Conservation (phyloP, 148 eudicot genomes). For the Spergularia marina region DNA sequence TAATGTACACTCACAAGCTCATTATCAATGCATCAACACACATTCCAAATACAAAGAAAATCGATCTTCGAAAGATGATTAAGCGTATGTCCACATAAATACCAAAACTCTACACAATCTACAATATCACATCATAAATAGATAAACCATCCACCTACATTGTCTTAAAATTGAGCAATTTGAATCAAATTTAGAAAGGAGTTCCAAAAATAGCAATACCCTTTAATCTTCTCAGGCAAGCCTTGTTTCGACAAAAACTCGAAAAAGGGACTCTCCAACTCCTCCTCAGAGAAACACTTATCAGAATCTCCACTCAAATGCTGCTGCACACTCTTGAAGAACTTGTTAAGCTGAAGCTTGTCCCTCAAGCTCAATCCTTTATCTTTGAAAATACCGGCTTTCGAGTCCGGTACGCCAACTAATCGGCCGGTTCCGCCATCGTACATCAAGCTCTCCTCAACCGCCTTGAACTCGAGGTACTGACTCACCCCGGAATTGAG, state of each 20-base stretch:
- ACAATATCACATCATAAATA: not conserved
- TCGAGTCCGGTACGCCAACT: slow-evolving; percentile 66
- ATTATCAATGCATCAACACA: not conserved
- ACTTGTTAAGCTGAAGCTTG: slow-evolving; percentile 56
- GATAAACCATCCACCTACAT: not conserved
- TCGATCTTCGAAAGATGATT: not conserved
- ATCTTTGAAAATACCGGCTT: slow-evolving; percentile 63
- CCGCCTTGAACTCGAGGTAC: slow-evolving; percentile 69
- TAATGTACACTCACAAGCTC: not conserved
- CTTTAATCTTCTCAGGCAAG: slow-evolving; percentile 57
- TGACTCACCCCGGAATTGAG: slow-evolving; percentile 54
- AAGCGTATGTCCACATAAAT: not conserved
- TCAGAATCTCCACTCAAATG: slow-evolving; percentile 41
- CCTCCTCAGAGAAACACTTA: slow-evolving; percentile 49
- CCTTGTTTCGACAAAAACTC: slow-evolving; percentile 52
- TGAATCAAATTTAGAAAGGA: not conserved
- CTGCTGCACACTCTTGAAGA: slow-evolving; percentile 60
- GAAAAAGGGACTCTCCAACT: slow-evolving; percentile 66
- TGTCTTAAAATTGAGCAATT: not conserved
- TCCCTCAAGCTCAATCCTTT: slow-evolving; percentile 38
- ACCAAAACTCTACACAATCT: not conserved
- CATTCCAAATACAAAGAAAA: not conserved
- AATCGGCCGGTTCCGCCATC: slow-evolving; percentile 35
- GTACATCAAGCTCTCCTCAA: slow-evolving; percentile 54
- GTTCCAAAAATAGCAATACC: slow-evolving; percentile 36